Conservation (phyloP, 495 filamentous ascomycete genomes). For the Lichina pygmaea region DNA sequence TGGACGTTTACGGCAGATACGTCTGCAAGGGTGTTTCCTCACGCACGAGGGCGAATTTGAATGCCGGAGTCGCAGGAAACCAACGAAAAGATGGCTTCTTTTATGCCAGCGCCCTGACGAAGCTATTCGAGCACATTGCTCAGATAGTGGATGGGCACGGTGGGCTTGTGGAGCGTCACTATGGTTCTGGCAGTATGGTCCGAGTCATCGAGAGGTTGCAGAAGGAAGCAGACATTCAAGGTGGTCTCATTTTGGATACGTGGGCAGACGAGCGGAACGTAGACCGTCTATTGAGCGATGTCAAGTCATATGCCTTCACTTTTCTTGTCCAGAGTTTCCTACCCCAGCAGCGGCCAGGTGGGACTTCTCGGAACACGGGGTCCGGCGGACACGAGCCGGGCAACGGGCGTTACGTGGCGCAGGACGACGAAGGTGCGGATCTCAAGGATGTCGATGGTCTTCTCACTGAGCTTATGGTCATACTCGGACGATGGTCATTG, state of each 20-base stretch:
- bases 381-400: constrained; percentile 30
- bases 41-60: constrained; percentile 55
- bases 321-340: constrained; percentile 91
- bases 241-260: constrained; percentile 87
- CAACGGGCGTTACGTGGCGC: constrained; percentile 14
- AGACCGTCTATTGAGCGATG: constrained; percentile 66
- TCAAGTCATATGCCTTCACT: constrained; percentile 89
- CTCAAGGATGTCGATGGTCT: constrained; percentile 84
- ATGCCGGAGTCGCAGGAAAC: constrained; percentile 25
- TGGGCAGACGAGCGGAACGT: constrained; percentile 76
- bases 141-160: constrained; percentile 85
- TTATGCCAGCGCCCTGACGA: constrained; percentile 74
- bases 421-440: constrained; percentile 73
- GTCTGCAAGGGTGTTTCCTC: constrained; percentile 81
- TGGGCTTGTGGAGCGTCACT: constrained; percentile 72
- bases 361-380: constrained; percentile 25
- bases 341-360: constrained; percentile 23
- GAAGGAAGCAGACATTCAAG: constrained; percentile 84
- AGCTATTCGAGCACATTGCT: constrained; percentile 89
- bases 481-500: constrained; percentile 82
- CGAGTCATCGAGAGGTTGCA: constrained; percentile 85
- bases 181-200: constrained; percentile 78
- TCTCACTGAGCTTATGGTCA: constrained; percentile 61
- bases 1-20: constrained; percentile 86
- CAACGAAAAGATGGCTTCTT: constrained; percentile 54